Base-by-base conservation (phyloP, 495 filamentous ascomycete species). In the Xylaria venustula region DNA sequence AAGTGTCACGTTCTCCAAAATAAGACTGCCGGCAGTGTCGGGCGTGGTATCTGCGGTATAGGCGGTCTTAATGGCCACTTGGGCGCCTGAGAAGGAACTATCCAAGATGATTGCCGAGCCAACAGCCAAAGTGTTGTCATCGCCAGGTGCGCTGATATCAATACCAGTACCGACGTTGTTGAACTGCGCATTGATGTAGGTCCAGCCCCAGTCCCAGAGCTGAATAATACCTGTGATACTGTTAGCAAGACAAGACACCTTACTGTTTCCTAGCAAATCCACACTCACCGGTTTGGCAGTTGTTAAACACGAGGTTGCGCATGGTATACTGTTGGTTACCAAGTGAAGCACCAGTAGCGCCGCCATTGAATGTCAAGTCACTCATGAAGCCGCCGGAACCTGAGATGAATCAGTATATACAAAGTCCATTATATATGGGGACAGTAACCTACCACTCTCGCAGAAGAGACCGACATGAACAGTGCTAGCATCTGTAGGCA, bases 271-370 rank as follows among this genome's bases (percentile, higher is more conserved):
- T 61, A 55, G 52, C 71, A 77, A 54, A 74, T 30, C n/a, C 15
- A n/a, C 8, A 25, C 53, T 55, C 45, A 56, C 56, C 75, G 17
- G 77, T 79, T 60, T 87, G 79, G 61, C 83, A 84, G 66, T 81
- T 76, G 64, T 80, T 79, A 70, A 93, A 89, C 11, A 73, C 80
- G 20, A 94, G 34, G 69, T 92, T 90, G 28, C 88, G 81, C 79
- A 88, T 89, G 0, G 90, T 92, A 58, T 87, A 94, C 70, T 93
- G 90, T 73, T 93, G 90, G 65, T 90, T 92, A 15, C 90, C 90
- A 58, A 91, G 67, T 40, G 79, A 80, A 20, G 82, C 79, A 34
- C 85, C 90, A 36, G 83, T 79, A 0, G 78, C 73, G n/a, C 91
- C 91, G 54, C 91, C 91, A 56, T 86, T 85, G 73, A 92, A 92